These are phyloP conservation scores for Aspergillus carlsbadensis DNA, from an alignment of 495 filamentous ascomycete species.

Conservation along the genomic window DNA sequence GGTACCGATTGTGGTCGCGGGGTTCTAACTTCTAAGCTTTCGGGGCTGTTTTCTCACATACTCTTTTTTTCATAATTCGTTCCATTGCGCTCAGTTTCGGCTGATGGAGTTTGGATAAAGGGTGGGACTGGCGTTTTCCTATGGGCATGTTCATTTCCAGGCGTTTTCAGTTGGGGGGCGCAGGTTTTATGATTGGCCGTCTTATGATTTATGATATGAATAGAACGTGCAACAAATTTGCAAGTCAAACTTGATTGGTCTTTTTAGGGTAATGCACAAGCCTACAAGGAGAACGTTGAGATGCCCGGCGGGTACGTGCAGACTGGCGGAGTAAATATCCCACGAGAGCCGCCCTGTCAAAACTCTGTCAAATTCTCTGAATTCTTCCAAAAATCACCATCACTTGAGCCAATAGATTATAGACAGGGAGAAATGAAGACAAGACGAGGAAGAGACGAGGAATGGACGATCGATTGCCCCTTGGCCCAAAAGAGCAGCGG, in stretches of 20 bases:
- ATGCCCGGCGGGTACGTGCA: no score
- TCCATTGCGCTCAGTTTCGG: neutral
- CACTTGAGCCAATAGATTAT: no score
- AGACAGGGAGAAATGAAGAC: neutral
- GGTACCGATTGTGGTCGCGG: slow-evolving; percentile 36
- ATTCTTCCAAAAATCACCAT: no score
- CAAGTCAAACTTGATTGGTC: no score
- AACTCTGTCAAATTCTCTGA: no score
- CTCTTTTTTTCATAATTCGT: slow-evolving; percentile 2
- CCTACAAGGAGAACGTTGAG: no score
- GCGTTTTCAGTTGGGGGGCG: neutral
- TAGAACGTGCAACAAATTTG: neutral
- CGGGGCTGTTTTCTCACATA: slow-evolving; percentile 8
- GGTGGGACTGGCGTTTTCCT: neutral
- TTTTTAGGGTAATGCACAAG: no score
- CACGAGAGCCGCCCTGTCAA: no score
- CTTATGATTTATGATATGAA: slow-evolving; percentile 5
- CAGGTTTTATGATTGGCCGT: neutral
- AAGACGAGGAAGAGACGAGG: neutral
- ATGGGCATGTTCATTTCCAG: neutral
- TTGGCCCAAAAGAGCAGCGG: slow-evolving; percentile 7
- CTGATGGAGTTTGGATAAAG: neutral
- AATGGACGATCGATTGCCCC: slow-evolving; percentile 20
- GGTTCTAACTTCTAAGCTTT: slow-evolving; percentile 12
- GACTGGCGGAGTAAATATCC: no score